Percentiles rank a stretch among this genome's conserved stretches.
phyloP scores from a whole-genome alignment of 2,329 filamentous ascomycete species.

The Fusarium nodosum region DNA sequence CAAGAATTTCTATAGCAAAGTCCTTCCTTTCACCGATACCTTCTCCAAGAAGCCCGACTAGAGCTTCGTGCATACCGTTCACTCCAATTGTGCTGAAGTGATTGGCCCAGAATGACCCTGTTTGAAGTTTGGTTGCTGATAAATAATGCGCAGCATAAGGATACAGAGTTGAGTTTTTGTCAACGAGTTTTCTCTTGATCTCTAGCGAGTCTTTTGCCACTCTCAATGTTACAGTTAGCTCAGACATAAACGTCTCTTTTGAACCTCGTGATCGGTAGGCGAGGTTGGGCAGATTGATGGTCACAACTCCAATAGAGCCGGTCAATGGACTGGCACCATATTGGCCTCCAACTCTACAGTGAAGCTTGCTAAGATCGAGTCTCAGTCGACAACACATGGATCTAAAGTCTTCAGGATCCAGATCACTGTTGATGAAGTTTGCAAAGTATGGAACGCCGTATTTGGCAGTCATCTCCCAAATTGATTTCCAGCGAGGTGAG shows the following conservation, averaged over 20 bases:
- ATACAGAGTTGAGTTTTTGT: constrained; percentile 35
- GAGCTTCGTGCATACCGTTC: constrained; percentile 44
- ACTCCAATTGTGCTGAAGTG: constrained; percentile 48
- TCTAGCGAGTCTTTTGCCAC: constrained; percentile 45
- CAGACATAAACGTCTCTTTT: constrained; percentile 25
- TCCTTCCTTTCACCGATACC: constrained; percentile 11
- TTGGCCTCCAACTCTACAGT: constrained; percentile 44
- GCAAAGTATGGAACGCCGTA: constrained; percentile 48
- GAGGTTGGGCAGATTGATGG: constrained; percentile 43
- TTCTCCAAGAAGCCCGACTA: constrained; percentile 19
- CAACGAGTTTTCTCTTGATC: constrained; percentile 41
- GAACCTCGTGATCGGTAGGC: constrained; percentile 35
- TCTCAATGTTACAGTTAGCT: constrained; percentile 18
- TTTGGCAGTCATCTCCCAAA: constrained; percentile 49
- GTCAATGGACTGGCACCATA: constrained; percentile 45
- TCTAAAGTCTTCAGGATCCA: constrained; percentile 45
- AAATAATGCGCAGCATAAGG: constrained; percentile 45
- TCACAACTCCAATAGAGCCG: constrained; percentile 44
- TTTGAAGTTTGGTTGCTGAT: constrained; percentile 39
- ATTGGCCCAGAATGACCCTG: constrained; percentile 45
- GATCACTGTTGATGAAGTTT: constrained; percentile 47
- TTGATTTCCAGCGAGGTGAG: constrained; percentile 42
- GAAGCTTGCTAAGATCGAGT: constrained; percentile 44
- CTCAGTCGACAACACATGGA: constrained; percentile 47
- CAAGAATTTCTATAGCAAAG: constrained; percentile 33